These are phyloP conservation scores for Aspergillus leporis DNA, from an alignment of 495 filamentous ascomycete genomes.

Conservation along the genomic window DNA sequence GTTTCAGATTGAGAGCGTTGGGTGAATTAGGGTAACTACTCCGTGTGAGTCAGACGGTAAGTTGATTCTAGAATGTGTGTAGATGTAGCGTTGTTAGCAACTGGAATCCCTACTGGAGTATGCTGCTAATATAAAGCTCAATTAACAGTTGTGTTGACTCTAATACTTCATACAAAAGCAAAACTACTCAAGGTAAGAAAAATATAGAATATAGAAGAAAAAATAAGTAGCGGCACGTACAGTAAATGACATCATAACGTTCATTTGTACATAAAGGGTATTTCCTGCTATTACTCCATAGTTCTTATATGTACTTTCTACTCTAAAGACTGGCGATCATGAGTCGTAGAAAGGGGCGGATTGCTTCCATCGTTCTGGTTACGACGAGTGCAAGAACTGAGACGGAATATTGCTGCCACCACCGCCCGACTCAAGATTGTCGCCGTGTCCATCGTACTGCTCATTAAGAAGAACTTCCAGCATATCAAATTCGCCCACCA, in stretches of 20 bases:
- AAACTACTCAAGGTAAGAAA: too few relatives aligned
- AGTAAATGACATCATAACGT: not conserved
- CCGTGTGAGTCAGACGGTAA: too few relatives aligned
- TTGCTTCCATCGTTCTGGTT: not conserved
- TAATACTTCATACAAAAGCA: too few relatives aligned
- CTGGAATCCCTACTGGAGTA: too few relatives aligned
- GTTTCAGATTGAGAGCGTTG: too few relatives aligned
- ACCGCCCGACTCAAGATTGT: constrained; percentile 18
- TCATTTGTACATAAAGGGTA: not conserved
- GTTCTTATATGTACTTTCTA: not conserved
- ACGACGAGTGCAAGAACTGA: constrained; percentile 23
- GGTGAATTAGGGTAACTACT: too few relatives aligned
- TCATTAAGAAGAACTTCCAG: constrained; percentile 49
- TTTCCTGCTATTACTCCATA: not conserved
- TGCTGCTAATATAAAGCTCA: too few relatives aligned
- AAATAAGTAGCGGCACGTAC: too few relatives aligned
- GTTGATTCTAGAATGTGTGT: too few relatives aligned
- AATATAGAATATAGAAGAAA: too few relatives aligned
- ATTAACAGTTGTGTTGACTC: too few relatives aligned
- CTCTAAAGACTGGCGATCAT: not conserved
- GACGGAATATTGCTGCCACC: constrained; percentile 12
- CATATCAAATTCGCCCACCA: constrained; percentile 52
- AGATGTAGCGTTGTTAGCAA: too few relatives aligned
- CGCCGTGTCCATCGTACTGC: constrained; percentile 42
- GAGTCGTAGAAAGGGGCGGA: not conserved